Evolutionary conservation across 352 stramenopile genomes (phyloP).

Genomic region (Peronospora destructor): DNA sequence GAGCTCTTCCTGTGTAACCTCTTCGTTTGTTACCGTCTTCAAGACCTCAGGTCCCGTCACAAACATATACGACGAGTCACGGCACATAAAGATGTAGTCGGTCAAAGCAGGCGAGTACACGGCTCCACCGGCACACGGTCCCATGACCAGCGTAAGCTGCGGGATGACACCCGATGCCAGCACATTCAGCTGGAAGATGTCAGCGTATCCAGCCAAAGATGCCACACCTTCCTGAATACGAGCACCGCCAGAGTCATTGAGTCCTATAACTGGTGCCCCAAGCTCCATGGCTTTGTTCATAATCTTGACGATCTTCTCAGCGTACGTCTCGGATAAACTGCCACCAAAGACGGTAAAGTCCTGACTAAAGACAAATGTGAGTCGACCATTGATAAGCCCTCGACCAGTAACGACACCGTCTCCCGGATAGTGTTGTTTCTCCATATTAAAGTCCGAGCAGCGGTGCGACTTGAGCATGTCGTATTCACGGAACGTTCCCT

Average conservation of each 20-base stretch:
- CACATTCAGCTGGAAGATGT: constrained; percentile 98
- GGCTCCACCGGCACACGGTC: constrained; percentile 92
- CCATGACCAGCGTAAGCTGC: constrained; percentile 97
- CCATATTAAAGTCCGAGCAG: constrained; percentile 97
- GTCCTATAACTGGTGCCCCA: constrained; percentile 94
- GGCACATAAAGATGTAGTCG: constrained; percentile 99
- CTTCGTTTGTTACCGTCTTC: constrained; percentile 97
- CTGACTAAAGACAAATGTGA: constrained; percentile 94
- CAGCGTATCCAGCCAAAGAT: constrained; percentile 94
- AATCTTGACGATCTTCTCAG: constrained; percentile 98
- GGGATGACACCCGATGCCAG: constrained; percentile 91
- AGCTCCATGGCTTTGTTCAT: constrained; percentile 97
- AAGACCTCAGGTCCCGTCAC: constrained; percentile 97
- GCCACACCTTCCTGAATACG: constrained; percentile 98
- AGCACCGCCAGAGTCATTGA: constrained; percentile 97
- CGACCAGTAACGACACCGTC: constrained; percentile 95
- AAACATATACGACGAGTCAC: constrained; percentile 98
- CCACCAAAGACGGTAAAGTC: constrained; percentile 99
- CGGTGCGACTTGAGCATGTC: constrained; percentile 96
- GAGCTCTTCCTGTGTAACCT: constrained; percentile 92
- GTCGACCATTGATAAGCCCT: constrained; percentile 91
- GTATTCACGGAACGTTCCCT: constrained; percentile 92
- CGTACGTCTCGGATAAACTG: constrained; percentile 92
- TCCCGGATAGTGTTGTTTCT: constrained; percentile 85
- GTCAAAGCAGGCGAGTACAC: constrained; percentile 97